Base-by-base conservation (phyloP, 1,284 basidiomycete genomes). In the Sanghuangporus baumii region DNA sequence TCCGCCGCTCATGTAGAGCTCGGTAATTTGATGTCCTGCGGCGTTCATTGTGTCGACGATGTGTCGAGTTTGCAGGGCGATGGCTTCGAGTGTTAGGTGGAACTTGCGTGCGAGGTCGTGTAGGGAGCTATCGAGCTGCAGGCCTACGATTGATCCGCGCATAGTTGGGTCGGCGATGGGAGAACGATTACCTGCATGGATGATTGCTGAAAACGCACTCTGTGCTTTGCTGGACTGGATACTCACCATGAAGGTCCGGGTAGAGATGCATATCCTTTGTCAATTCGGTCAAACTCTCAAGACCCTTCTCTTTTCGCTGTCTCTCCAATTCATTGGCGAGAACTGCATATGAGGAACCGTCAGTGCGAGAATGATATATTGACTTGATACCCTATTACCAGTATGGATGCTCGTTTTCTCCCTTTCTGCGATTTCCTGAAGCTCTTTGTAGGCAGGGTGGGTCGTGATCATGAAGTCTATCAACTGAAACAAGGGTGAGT, bases 381-480 rank as follows among this genome's bases (percentile, higher is more conserved):
- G 6, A 23, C 16, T 11, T 26, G 16, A 59, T 38, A 48, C 6
- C 7, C 9, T 40, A 31, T 62, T 65, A 87, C 88, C 76, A 63
- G 77, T 72, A 67, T 88, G 84, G 9, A 88, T 83, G 66, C 80
- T 82, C 64, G 80, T 83, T 36, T 82, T 74, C 66, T 83, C 77
- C 60, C 79, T 71, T 66, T 82, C 79, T 0, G 81, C 83, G 6
- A 79, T 69, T 59, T 87, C 81, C 56, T 87, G 76, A 18, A 97
- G 84, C 58, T 85, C 79, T 5, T 81, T 74, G 67, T 92, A 92
- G 0, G 96, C 93, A 1, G 91, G 86, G 71, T 99, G 96, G 0
- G 93, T 98, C 38, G 88, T 94, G 67, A 98, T 84, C 74, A 97
- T 88, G 72, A 97, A 98, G 71, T 99, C 94, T 67, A 98, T 95